Percentiles rank a stretch among this genome's conserved stretches.
Evolutionary conservation across 164 flowering plant genomes (phyloP).

Genomic region (Stephania cephalantha): DNA sequence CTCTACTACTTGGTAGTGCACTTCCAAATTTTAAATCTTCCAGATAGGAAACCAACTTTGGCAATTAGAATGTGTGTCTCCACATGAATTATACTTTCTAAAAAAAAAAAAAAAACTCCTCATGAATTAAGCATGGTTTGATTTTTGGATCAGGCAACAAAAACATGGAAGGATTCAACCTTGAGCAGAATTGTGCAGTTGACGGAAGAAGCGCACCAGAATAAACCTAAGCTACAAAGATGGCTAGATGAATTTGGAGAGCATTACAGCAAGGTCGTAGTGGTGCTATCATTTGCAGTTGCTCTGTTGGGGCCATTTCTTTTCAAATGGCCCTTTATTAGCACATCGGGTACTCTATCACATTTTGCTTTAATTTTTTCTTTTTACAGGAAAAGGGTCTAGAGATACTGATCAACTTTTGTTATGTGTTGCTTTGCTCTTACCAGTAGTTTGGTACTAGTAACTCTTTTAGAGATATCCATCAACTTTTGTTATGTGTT

Average conservation of each 20-base stretch:
- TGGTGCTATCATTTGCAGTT: conserved; percentile 65
- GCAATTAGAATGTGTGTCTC: not conserved
- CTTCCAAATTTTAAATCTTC: not conserved
- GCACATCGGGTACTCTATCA: conserved; percentile 63
- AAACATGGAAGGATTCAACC: conserved; percentile 89
- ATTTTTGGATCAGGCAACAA: conserved; percentile 54
- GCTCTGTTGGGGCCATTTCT: conserved; percentile 86
- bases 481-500: not conserved
- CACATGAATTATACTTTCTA: not conserved
- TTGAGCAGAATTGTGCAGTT: conserved; percentile 78
- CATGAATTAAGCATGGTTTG: not conserved
- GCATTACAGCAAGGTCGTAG: conserved; percentile 82
- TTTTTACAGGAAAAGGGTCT: no score
- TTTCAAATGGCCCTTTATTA: conserved; percentile 88
- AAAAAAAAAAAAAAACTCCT: no score
- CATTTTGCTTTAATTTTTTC: not conserved
- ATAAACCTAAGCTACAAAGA: conserved; percentile 90
- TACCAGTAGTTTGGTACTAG: not conserved
- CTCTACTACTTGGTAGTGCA: no score
- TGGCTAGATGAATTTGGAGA: conserved; percentile 99
- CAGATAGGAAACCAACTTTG: not conserved
- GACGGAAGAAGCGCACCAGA: conserved; percentile 91
- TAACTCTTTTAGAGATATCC: not conserved
- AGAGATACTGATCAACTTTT: not conserved
- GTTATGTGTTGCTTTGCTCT: not conserved